Base-by-base conservation (phyloP, 306 rosid genomes). In the Glycine latifolia region DNA sequence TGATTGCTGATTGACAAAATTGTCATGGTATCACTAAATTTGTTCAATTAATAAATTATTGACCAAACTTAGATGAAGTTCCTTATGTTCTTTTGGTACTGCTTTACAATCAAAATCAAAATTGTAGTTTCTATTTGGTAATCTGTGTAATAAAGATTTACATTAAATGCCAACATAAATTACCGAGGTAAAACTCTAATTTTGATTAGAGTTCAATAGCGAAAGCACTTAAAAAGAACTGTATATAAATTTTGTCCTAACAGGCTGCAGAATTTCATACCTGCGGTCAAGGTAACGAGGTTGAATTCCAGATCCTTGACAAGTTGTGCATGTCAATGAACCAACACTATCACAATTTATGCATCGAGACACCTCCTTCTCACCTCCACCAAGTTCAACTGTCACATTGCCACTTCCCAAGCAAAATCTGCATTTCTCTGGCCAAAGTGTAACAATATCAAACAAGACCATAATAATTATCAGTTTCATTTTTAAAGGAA, bases 211-310 rank as follows among this genome's bases (percentile, higher is more conserved):
- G 20, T 20, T 20, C 20, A 20, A 20, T 20, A 20, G 2, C 2
- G 31, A 26, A 26, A 26, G 31, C 31, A 26, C 31, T 26, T 26
- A 26, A 26, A 26, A 26, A 26, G 31, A 26, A 2, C 31, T 26
- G 31, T 26, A 26, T 26, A 26, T 26, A 26, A 26, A 26, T 26
- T 20, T 20, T 26, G 31, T 26, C 31, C 31, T 2, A 26, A 26
- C 31, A 26, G 31, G 31, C 31, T 26, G 31, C 31, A 26, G 41
- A 37, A 37, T 3, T 37, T 37, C 87, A 61, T 89, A 93, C 99
- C 99, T 91, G 55, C 99, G 93, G 59, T 93, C 99, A 79, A 96
- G 97, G 86, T 96, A 96, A 52, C 99, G 99, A 76, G 99, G 99
- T 87, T 96, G 99, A 80, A 96, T 96, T 47, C 99, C 97, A 7